Evolutionary conservation across 176 grass and related monocot genomes (phyloP), one percentile per base, ranked within the genome.

Genomic region (Elymus sibiricus): DNA sequence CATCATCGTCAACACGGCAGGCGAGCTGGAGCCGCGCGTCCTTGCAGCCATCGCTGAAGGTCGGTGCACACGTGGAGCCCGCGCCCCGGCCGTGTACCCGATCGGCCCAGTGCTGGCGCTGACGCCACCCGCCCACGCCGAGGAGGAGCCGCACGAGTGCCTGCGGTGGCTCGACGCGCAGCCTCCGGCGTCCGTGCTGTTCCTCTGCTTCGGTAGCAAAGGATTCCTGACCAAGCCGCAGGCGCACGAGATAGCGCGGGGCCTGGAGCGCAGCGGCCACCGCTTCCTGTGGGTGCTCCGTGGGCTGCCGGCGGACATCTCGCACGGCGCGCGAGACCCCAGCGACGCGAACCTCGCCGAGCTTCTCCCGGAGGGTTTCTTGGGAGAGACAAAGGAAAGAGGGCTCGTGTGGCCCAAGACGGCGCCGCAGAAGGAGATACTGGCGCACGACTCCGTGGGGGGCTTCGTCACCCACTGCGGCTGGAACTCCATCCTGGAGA

Each of bases 391-490:
- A 0, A 75, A 26, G 15, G 82, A 1, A 4, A 85, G 2, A 21
- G 87, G 90, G 1, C n/a, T 83, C 12, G 84, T 90, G 38, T 82
- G 85, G 84, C 82, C 90, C 0, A 47, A 63, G 46, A 84, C 74
- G 82, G 87, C 80, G 69, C 88, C 90, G n/a, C 93, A 95, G 81
- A 79, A 86, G 68, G 73, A 84, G 8, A 90, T 95, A 7, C 85
- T 95, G 2, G 83, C 75, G 1, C 93, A 92, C 46, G 79, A 62
- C 2, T 74, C 92, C 7, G 70, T 92, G 0, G 77, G 77, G 0
- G 71, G 76, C 0, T 94, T 94, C 83, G 79, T 92, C 28, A 91
- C 92, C 28, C 92, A 94, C 64, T 82, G 87, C 51, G 89, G 92
- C 1, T 94, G 87, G 90, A 89, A 84, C 71, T 94, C 87, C 6